Percentiles rank a stretch among this genome's conserved stretches.
Evolutionary conservation across 495 filamentous ascomycete species (phyloP).

Genomic region (Talaromyces ruber): DNA sequence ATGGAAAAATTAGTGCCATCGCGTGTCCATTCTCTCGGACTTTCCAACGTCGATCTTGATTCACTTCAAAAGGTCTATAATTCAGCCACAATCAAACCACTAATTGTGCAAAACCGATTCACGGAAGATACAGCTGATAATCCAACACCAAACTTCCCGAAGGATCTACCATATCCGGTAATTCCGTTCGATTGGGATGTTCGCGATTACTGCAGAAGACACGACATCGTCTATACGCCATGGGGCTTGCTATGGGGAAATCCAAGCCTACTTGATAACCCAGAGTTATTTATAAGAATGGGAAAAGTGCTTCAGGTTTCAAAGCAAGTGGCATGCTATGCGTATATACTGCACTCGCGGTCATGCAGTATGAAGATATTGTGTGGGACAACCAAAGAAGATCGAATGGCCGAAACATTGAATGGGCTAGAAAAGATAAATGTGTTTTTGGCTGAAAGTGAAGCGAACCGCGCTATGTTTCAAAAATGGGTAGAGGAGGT

Average conservation of each 20-base stretch:
- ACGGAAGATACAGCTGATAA: neutral
- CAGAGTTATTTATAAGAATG: neutral
- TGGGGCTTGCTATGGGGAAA: slow-evolving; percentile 4
- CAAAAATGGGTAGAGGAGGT: too few relatives aligned
- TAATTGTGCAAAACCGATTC: neutral
- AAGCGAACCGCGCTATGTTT: neutral
- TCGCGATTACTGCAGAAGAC: neutral
- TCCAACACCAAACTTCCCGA: neutral
- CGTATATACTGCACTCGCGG: neutral
- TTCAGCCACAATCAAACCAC: too few relatives aligned
- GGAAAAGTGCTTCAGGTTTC: neutral
- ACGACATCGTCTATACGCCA: neutral
- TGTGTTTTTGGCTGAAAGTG: neutral
- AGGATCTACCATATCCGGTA: neutral
- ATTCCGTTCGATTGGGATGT: neutral
- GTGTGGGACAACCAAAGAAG: neutral
- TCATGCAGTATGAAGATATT: neutral
- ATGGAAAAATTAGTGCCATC: too few relatives aligned
- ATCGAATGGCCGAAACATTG: neutral
- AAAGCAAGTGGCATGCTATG: neutral
- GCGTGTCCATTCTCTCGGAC: too few relatives aligned
- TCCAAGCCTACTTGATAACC: neutral
- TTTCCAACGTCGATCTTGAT: too few relatives aligned
- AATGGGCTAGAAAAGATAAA: slow-evolving; percentile 10
- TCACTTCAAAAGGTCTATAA: too few relatives aligned